Evolutionary conservation across 768 basidiomycete species (phyloP).

Genomic region (Boletus barrowsii): DNA sequence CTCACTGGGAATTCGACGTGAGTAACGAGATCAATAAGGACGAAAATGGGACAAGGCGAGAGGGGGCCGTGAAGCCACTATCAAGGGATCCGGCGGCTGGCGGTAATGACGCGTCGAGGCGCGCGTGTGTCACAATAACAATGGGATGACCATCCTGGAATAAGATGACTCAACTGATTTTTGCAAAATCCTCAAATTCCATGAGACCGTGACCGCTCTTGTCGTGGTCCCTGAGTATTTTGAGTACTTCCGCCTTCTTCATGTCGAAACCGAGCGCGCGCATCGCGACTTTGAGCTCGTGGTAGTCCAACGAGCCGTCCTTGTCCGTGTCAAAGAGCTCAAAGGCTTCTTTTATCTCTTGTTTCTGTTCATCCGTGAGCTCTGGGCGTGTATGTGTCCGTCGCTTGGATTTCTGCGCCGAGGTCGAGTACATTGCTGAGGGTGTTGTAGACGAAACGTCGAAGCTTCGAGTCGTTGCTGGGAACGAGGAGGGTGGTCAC

Average conservation of each 20-base stretch:
- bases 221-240: slow-evolving; percentile 88
- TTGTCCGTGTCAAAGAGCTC: slow-evolving; percentile 99
- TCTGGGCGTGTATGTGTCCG: slow-evolving; percentile 76
- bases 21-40: slow-evolving; percentile 8
- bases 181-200: slow-evolving; percentile 91
- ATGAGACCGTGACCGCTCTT: slow-evolving; percentile 80
- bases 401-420: slow-evolving; percentile 70
- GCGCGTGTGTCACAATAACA: neutral
- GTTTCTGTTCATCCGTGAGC: slow-evolving; percentile 84
- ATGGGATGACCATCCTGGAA: neutral
- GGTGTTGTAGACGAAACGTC: neutral
- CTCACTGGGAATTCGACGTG: slow-evolving; percentile 63
- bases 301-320: slow-evolving; percentile 94
- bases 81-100: neutral
- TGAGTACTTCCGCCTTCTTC: slow-evolving; percentile 98
- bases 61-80: neutral
- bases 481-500: slow-evolving; percentile 17
- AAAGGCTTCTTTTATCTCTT: slow-evolving; percentile 98
- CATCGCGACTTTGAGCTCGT: slow-evolving; percentile 99
- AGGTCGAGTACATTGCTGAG: slow-evolving; percentile 52
- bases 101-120: slow-evolving; percentile 4
- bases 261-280: slow-evolving; percentile 95
- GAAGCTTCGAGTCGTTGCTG: neutral
- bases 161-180: slow-evolving; percentile 69
- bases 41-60: neutral